phyloP scores from a whole-genome alignment of 768 basidiomycete genomes.

The Paxillus ammoniavirescens region DNA sequence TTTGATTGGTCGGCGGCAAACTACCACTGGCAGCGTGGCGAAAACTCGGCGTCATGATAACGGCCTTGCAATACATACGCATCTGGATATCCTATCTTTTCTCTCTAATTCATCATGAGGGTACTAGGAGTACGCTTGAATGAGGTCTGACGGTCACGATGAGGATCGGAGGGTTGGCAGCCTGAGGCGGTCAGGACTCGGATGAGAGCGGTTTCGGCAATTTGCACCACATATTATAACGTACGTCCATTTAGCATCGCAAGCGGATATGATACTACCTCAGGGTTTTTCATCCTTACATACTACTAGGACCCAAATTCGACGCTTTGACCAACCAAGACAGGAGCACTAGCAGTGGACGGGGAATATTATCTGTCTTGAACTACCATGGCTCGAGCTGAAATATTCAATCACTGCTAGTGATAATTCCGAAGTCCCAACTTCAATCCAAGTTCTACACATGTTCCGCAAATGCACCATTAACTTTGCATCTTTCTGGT shows the following conservation, averaged over 20 bases:
- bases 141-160: conserved; percentile 11
- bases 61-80: neutral
- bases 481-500: neutral
- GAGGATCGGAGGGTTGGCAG: conserved; percentile 5
- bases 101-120: conserved; percentile 6
- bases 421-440: too few species aligned
- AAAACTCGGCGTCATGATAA: neutral
- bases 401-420: too few species aligned
- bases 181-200: too few species aligned
- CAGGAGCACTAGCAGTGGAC: neutral
- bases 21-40: neutral
- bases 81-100: conserved; percentile 4
- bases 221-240: neutral
- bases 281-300: conserved; percentile 6
- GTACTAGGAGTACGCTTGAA: neutral
- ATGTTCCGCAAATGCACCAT: neutral
- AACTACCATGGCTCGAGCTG: neutral
- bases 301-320: neutral
- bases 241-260: too few species aligned
- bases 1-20: conserved; percentile 7
- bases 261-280: too few species aligned
- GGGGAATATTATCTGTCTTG: too few species aligned
- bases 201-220: too few species aligned
- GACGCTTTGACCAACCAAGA: neutral
- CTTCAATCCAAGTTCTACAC: too few species aligned